These are phyloP conservation scores for Stygiomarasmius scandens DNA, from an alignment of 1,284 basidiomycete species.

Conservation along the genomic window DNA sequence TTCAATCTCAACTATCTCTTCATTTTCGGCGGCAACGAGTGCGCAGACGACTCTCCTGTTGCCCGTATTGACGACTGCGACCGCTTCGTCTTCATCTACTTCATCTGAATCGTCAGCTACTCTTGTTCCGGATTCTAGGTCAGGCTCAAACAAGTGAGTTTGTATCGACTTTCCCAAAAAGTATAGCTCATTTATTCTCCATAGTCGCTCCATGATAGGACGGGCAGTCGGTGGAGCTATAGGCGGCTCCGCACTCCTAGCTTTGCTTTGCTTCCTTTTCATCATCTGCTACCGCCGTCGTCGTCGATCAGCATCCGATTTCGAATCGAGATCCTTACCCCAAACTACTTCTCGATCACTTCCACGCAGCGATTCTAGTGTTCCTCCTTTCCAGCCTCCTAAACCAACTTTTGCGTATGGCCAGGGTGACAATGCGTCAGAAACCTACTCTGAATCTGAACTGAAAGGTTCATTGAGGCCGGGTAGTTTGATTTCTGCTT, in stretches of 20 bases:
- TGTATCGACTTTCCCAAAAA: neutral
- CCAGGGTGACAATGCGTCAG: too few species aligned
- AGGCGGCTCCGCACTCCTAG: conserved; percentile 7
- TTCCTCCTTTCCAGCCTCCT: too few species aligned
- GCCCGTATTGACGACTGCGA: too few species aligned
- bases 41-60: too few species aligned
- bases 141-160: neutral
- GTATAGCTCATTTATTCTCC: neutral
- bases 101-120: too few species aligned
- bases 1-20: neutral
- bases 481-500: too few species aligned
- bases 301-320: neutral
- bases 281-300: neutral
- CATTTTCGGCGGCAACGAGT: neutral
- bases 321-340: neutral
- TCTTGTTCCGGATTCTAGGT: neutral
- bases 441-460: too few species aligned
- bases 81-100: too few species aligned
- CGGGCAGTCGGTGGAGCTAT: conserved; percentile 12
- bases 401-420: neutral
- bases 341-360: too few species aligned
- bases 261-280: neutral
- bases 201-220: neutral
- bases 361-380: too few species aligned
- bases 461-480: too few species aligned